These are phyloP conservation scores for Scheffersomyces lignosus DNA, from an alignment of 805 yeast species.

Conservation along the genomic window DNA sequence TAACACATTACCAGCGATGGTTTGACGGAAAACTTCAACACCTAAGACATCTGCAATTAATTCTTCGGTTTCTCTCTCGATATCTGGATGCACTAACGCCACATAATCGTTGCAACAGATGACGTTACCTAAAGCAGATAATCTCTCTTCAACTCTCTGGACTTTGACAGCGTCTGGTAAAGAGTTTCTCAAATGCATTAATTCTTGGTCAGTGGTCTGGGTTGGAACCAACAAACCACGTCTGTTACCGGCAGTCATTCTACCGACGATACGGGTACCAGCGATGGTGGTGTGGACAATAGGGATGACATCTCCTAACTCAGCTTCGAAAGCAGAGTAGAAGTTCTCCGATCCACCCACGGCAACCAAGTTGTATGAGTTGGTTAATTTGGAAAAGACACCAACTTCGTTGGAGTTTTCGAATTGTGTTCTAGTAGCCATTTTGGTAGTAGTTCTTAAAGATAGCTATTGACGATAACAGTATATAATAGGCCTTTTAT, in stretches of 20 bases:
- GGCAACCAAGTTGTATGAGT: slow-evolving; percentile 93
- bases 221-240: slow-evolving; percentile 96
- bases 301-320: slow-evolving; percentile 94
- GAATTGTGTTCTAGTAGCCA: slow-evolving; percentile 51
- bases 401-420: slow-evolving; percentile 67
- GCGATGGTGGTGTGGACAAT: slow-evolving; percentile 97
- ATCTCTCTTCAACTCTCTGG: slow-evolving; percentile 96
- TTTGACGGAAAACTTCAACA: slow-evolving; percentile 98
- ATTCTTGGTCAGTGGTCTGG: slow-evolving; percentile 97
- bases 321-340: slow-evolving; percentile 96
- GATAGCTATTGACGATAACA: too few species aligned
- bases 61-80: slow-evolving; percentile 99
- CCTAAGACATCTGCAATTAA: slow-evolving; percentile 96
- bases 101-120: slow-evolving; percentile 99
- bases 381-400: slow-evolving; percentile 91
- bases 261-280: slow-evolving; percentile 95
- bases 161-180: slow-evolving; percentile 93
- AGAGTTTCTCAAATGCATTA: slow-evolving; percentile 94
- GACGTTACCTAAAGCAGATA: slow-evolving; percentile 95
- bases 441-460: slow-evolving; percentile 10
- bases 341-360: slow-evolving; percentile 88
- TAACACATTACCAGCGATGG: slow-evolving; percentile 95
- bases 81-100: slow-evolving; percentile 98
- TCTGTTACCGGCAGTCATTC: slow-evolving; percentile 98
- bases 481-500: too few species aligned